Percentiles rank a stretch among this genome's conserved stretches.
phyloP scores from a whole-genome alignment of 2,329 filamentous ascomycete species.

The Pseudogymnoascus sp. region DNA sequence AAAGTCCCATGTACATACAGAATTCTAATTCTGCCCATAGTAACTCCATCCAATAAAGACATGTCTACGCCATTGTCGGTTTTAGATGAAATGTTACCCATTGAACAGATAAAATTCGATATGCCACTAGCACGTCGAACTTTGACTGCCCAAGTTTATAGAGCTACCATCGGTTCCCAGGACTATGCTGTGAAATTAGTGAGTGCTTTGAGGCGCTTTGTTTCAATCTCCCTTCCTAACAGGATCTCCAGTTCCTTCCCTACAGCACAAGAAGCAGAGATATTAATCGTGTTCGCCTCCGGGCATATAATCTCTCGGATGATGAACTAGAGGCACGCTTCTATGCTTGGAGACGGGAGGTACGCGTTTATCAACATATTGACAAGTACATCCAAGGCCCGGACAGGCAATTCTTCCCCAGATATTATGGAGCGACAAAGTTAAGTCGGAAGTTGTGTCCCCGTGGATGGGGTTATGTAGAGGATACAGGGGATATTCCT shows the following conservation, averaged over 20 bases:
- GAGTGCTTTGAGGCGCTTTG: background rate
- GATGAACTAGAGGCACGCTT: background rate
- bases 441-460: background rate
- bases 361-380: background rate
- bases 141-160: background rate
- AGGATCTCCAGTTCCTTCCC: background rate
- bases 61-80: background rate
- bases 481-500: background rate
- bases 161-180: background rate
- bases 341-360: background rate
- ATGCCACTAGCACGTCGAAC: background rate
- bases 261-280: background rate
- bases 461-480: background rate
- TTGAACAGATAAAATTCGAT: background rate
- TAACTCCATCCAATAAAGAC: background rate
- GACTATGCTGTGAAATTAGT: background rate
- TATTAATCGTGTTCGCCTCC: background rate
- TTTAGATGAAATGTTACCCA: background rate
- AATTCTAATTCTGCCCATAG: too few relatives aligned
- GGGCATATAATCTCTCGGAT: background rate
- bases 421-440: background rate
- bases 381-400: background rate
- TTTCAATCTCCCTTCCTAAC: background rate
- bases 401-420: background rate
- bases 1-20: too few relatives aligned